phyloP scores from a whole-genome alignment of 345 rosid species.

The Brassica cretica region DNA sequence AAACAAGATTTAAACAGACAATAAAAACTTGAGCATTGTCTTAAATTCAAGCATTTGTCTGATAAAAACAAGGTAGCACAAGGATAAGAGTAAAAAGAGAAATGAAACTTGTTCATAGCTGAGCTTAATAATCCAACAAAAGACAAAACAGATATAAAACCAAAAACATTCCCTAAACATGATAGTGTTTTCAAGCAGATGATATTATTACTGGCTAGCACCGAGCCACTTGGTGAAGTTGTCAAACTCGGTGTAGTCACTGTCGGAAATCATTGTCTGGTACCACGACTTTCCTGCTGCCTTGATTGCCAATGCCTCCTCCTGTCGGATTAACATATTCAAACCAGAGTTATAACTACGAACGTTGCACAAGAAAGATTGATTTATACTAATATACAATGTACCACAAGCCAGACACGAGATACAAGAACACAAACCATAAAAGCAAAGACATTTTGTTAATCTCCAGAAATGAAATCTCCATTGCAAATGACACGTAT shows the following conservation, averaged over 20 bases:
- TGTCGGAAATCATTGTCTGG: background rate
- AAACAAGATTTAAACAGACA: background rate
- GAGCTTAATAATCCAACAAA: constrained; percentile 20
- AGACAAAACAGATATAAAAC: constrained; percentile 9
- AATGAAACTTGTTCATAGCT: constrained; percentile 22
- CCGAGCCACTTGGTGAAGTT: constrained; percentile 59
- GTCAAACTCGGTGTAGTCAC: background rate
- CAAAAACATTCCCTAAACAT: constrained; percentile 35
- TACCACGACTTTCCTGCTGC: background rate
- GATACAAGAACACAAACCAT: background rate
- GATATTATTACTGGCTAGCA: constrained; percentile 56
- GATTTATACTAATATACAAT: no score
- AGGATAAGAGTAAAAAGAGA: background rate
- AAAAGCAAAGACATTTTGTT: background rate
- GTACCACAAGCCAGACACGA: background rate
- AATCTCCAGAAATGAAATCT: background rate
- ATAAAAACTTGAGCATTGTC: background rate
- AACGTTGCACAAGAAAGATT: background rate
- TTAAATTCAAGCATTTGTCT: background rate
- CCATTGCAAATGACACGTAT: background rate
- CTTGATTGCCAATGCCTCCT: background rate
- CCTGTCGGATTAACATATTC: background rate
- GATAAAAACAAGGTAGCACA: background rate
- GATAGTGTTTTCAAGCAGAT: constrained; percentile 11
- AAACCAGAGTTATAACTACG: background rate